A percentile compares a stretch with the other conserved stretches of the same genome.
Conservation (phyloP, 2,329 filamentous ascomycete species). For the Aspergillus sp. region DNA sequence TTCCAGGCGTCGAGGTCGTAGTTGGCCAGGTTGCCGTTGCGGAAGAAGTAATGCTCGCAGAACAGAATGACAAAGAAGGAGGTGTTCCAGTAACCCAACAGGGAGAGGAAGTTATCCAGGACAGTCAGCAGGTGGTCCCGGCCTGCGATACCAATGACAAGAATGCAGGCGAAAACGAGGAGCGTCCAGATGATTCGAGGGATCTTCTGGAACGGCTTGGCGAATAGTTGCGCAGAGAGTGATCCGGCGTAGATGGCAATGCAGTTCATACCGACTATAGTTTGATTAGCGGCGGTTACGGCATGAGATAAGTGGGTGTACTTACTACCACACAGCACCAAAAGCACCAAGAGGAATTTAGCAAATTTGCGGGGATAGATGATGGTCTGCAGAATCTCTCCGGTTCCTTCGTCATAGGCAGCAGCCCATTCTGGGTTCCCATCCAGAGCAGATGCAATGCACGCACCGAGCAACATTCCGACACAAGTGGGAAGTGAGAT, state of each 20-base stretch:
- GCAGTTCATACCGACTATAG: slow-evolving; percentile 47
- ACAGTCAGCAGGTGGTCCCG: slow-evolving; percentile 47
- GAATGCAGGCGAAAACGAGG: slow-evolving; percentile 48
- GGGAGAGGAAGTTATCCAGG: slow-evolving; percentile 51
- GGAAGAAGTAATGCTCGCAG: slow-evolving; percentile 53
- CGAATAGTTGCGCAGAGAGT: slow-evolving; percentile 43
- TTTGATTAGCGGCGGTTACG: neutral
- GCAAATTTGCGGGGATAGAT: slow-evolving; percentile 51
- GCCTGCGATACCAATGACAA: slow-evolving; percentile 48
- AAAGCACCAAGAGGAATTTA: slow-evolving; percentile 44
- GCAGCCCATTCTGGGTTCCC: slow-evolving; percentile 43
- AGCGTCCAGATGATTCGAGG: slow-evolving; percentile 54
- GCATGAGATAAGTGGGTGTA: neutral
- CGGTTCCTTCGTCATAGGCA: slow-evolving; percentile 40
- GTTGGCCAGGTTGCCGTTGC: slow-evolving; percentile 42
- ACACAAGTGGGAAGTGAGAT: slow-evolving; percentile 53
- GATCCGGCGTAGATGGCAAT: slow-evolving; percentile 46
- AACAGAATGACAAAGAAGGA: slow-evolving; percentile 53
- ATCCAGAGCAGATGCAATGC: slow-evolving; percentile 47
- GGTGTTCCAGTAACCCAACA: slow-evolving; percentile 56
- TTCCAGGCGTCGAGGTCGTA: slow-evolving; percentile 56
- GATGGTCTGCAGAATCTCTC: slow-evolving; percentile 49
- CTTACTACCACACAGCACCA: slow-evolving; percentile 35
- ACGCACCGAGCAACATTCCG: slow-evolving; percentile 51
- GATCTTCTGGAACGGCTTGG: slow-evolving; percentile 45